Conservation (phyloP, 2,329 filamentous ascomycete species). For the Alternaria atra region DNA sequence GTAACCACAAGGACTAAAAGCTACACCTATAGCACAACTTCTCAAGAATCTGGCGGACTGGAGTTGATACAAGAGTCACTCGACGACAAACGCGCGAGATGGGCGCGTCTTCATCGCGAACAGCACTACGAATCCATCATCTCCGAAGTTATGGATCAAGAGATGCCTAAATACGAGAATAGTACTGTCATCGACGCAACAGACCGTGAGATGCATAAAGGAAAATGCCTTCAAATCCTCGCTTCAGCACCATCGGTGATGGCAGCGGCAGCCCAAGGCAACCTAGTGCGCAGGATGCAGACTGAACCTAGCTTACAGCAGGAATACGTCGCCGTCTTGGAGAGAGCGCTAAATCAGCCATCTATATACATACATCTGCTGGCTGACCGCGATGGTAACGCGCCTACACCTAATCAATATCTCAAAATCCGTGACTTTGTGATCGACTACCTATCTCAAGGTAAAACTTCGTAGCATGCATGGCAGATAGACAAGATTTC, state of each 20-base stretch:
- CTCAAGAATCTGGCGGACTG: too few species aligned
- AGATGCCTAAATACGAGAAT: constrained; percentile 35
- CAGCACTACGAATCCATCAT: constrained; percentile 36
- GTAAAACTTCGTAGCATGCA: constrained; percentile 9
- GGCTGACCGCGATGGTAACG: constrained; percentile 26
- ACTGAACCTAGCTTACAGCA: constrained; percentile 23
- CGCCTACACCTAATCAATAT: constrained; percentile 38
- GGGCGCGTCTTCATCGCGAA: constrained; percentile 25
- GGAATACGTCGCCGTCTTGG: constrained; percentile 29
- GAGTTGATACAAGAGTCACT: constrained; percentile 13
- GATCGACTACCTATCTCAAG: constrained; percentile 24
- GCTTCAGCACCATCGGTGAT: constrained; percentile 37
- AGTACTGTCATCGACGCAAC: constrained; percentile 23
- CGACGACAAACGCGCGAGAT: constrained; percentile 22
- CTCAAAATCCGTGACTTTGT: constrained; percentile 28
- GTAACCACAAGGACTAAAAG: constrained; percentile 10
- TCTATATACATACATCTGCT: constrained; percentile 44
- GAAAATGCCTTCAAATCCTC: constrained; percentile 40
- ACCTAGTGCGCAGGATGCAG: constrained; percentile 25
- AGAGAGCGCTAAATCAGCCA: constrained; percentile 32
- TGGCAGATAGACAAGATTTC: constrained; percentile 35
- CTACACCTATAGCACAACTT: neutral
- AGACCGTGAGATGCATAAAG: constrained; percentile 21
- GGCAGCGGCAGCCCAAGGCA: constrained; percentile 36
- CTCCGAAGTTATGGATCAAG: constrained; percentile 31